Conservation (phyloP, 148 eudicot genomes). For the Rhododendron griersonianum region DNA sequence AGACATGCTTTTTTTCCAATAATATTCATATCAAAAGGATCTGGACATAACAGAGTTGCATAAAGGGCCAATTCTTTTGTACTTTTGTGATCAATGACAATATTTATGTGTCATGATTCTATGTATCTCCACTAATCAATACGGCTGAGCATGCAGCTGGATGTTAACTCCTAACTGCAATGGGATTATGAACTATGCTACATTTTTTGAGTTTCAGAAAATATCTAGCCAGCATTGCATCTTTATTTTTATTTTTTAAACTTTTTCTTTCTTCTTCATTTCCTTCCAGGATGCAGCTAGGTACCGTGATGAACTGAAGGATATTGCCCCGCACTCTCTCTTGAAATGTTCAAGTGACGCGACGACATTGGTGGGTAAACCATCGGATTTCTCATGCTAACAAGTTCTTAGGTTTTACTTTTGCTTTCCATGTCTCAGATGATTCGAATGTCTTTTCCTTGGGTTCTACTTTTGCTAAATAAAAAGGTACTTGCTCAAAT, state of each 20-base stretch:
- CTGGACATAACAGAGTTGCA: neutral
- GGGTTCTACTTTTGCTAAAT: neutral
- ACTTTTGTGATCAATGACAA: neutral
- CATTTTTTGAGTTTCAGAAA: neutral
- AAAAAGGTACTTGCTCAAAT: neutral
- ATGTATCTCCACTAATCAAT: neutral
- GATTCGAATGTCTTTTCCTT: neutral
- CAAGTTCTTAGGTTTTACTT: neutral
- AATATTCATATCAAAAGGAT: neutral
- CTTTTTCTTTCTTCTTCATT: neutral
- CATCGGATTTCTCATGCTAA: neutral
- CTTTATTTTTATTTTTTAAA: neutral
- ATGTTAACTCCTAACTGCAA: neutral
- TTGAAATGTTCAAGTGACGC: constrained; percentile 93
- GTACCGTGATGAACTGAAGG: constrained; percentile 76
- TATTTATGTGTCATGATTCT: neutral
- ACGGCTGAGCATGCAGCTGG: neutral
- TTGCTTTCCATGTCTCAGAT: neutral
- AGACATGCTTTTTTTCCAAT: neutral
- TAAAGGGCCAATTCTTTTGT: neutral
- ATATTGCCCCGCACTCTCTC: constrained; percentile 81
- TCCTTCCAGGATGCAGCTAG: constrained; percentile 74
- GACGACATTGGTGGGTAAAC: constrained; percentile 71
- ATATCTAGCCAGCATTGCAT: neutral
- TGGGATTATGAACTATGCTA: neutral